Base-by-base conservation (phyloP, 2,329 filamentous ascomycete species). In the Colletotrichum chrysophilum region DNA sequence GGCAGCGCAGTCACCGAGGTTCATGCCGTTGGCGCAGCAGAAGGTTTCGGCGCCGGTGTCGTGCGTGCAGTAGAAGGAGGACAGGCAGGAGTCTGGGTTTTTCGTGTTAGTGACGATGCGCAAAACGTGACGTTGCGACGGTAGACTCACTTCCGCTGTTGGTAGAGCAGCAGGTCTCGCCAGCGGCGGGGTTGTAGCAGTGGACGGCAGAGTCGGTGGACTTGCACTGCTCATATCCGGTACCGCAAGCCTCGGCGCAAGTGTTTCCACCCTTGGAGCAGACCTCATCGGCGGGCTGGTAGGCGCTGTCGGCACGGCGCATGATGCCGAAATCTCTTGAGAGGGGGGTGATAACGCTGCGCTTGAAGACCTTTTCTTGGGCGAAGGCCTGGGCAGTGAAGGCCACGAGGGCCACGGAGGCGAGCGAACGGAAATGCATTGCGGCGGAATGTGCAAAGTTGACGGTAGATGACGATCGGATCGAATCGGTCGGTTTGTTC, bases 41-140 rank as follows among this genome's bases (percentile, higher is more conserved):
- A 89, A 89, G 38, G 91, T 92, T 72, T 87, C 84, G 70, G 84
- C 82, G 60, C 82, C 79, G 68, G 83, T 81, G 80, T 92, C 88
- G 78, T 88, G 85, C n/a, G 90, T 88, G 85, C 92, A 93, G 86
- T 90, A 93, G 86, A 89, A 93, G 66, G 90, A 91, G 18, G 84
- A 82, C 36, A 91, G 88, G 82, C 92, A 93, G 36, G 91, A 90
- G 83, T 91, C 91, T 92, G 68, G 32, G n/a, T 2, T 5, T 2
- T 4, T 60, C 52, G 55, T 60, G 74, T 76, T 56, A 76, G 71
- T 62, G 16, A 61, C 28, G 5, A 66, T 7, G 26, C 60, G 36
- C 16, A 26, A 21, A 30, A 12, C 26, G 16, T 26, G 18, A 61
- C 7, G 38, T 18, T 8, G 55, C 13, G 52, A 52, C 14, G 13